These are phyloP conservation scores for Fragaria iinumae DNA, from an alignment of 306 rosid species.

Conservation along the genomic window DNA sequence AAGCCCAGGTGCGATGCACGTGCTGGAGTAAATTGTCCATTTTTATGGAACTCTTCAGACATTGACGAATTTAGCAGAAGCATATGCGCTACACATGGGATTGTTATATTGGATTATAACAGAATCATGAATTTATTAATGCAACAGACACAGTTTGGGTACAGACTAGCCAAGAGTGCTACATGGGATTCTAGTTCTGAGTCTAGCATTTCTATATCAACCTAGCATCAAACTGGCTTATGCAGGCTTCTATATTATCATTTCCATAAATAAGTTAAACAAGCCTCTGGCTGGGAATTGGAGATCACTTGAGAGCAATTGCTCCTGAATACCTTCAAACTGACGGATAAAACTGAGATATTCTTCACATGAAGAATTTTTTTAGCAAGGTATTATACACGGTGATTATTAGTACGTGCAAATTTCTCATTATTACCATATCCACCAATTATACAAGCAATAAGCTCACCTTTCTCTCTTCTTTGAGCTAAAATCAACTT, in stretches of 20 bases:
- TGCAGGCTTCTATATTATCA: constrained; percentile 6
- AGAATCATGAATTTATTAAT: background rate
- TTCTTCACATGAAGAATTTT: background rate
- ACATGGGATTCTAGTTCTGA: background rate
- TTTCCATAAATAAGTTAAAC: background rate
- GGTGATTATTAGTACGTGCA: background rate
- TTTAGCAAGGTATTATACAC: background rate
- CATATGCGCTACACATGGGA: background rate
- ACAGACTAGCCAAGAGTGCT: background rate
- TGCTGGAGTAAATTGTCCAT: background rate
- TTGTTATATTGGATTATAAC: background rate
- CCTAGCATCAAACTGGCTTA: background rate
- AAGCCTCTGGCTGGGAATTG: background rate
- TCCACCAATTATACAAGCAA: constrained; percentile 14
- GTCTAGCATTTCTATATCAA: constrained; percentile 1
- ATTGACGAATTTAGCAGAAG: background rate
- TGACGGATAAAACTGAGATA: background rate
- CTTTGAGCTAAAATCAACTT: constrained; percentile 90
- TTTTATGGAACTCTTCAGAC: background rate
- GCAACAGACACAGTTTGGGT: background rate
- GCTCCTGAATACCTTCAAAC: background rate
- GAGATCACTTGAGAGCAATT: background rate
- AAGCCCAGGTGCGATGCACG: background rate
- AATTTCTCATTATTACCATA: background rate
- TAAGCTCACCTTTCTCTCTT: constrained; percentile 86